These are phyloP conservation scores for Pythium oligandrum DNA, from an alignment of 352 stramenopile species.

Conservation along the genomic window DNA sequence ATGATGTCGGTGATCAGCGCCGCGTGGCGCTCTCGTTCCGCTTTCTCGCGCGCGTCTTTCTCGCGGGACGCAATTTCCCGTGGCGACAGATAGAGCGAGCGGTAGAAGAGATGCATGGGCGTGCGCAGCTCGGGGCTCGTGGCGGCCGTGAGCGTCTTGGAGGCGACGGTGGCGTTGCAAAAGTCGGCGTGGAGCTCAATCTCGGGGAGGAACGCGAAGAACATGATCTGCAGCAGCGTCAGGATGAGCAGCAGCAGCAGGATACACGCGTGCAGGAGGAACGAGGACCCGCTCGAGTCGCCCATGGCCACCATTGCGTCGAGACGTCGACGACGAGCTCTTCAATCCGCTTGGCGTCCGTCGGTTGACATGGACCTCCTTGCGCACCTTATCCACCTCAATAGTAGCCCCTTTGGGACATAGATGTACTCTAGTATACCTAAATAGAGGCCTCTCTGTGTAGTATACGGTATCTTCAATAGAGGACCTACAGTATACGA, in stretches of 20 bases:
- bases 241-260: conserved; percentile 69
- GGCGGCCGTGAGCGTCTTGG: conserved; percentile 26
- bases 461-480: too few relatives aligned
- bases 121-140: conserved; percentile 48
- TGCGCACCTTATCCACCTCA: too few relatives aligned
- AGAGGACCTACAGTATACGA: too few relatives aligned
- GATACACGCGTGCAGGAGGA: conserved; percentile 64
- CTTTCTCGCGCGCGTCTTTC: conserved; percentile 31
- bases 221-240: conserved; percentile 62
- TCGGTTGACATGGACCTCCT: too few relatives aligned
- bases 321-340: too few relatives aligned
- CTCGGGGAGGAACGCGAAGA: conserved; percentile 72
- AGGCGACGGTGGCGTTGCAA: conserved; percentile 52
- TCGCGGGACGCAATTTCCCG: conserved; percentile 41
- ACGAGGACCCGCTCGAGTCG: conserved; percentile 46
- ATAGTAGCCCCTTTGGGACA: too few relatives aligned
- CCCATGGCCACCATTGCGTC: conserved; percentile 10
- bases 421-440: too few relatives aligned
- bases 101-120: conserved; percentile 70
- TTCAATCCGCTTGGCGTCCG: too few relatives aligned
- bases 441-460: too few relatives aligned
- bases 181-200: conserved; percentile 54
- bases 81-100: conserved; percentile 71
- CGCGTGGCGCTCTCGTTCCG: conserved; percentile 23
- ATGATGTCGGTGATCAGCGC: conserved; percentile 17